Base-by-base conservation (phyloP, 768 basidiomycete genomes). In the Pleurotus ostreatus region DNA sequence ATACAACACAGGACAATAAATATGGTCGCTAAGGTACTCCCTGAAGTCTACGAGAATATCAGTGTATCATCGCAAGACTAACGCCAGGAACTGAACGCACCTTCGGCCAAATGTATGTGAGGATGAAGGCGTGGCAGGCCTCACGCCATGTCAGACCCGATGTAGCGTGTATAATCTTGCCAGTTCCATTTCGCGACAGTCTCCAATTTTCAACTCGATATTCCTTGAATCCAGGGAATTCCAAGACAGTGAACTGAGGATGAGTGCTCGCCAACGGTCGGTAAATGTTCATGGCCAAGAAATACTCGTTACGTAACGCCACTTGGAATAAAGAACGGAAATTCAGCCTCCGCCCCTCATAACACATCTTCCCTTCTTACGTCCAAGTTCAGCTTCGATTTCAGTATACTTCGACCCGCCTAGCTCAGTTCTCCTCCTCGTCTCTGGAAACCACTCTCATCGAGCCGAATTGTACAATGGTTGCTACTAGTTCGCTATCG, bases 131-230 rank as follows among this genome's bases (percentile, higher is more conserved):
- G 34, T 73, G 40, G 20, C 69, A 57, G n/a, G 67, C 66, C 63
- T 81, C 78, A 13, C 66, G 22, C 71, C 74, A 74, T 0, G 66
- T 68, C 64, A 72, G 70, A 44, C 57, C 55, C 9, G 62, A 65
- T 41, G 71, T 67, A 13, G 69, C 63, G 13, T 58, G 58, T 16
- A 76, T 57, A 30, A 74, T 58, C 41, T 57, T 66, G 12, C 72
- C 65, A 53, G 66, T 74, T 1, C 77, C 77, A 63, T 78, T 70
- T 25, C 74, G 76, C 39, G 71, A 70, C 25, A 79, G 59, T 12
- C 68, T 76, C 75, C 74, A 75, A 56, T 83, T 78, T 57, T 83
- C 79, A 22, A 89, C 73, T 49, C 81, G 75, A 57, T 85, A 88
- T 65, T 90, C 87, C 47, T 70, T 71, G 64, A 74, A 83, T 15